Percentiles rank a stretch among this genome's conserved stretches.
Conservation (phyloP, 257 asterid genomes). For the Marsdenia floribunda region DNA sequence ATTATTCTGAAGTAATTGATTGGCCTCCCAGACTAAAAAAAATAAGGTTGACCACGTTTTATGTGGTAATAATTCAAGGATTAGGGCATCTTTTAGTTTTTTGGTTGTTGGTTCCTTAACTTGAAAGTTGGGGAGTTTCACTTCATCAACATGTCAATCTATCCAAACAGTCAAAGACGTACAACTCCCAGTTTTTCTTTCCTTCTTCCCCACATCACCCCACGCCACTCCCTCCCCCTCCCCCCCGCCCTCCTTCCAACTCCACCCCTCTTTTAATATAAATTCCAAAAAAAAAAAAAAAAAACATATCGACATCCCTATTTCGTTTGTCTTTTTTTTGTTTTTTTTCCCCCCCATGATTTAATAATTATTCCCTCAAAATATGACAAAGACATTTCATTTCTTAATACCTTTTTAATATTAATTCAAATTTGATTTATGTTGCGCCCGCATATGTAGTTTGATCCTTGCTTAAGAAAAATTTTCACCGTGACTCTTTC, state of each 20-base stretch:
- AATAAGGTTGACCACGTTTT: slow-evolving; percentile 36
- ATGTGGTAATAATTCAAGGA: slow-evolving; percentile 21
- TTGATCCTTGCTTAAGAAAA: too few species aligned
- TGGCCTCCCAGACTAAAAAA: slow-evolving; percentile 8
- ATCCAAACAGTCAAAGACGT: slow-evolving; percentile 29
- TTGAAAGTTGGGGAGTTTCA: slow-evolving; percentile 38
- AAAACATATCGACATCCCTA: neutral
- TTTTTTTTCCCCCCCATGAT: neutral
- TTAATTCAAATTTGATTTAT: neutral
- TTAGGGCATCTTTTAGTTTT: slow-evolving; percentile 15
- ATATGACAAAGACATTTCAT: neutral
- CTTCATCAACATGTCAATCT: slow-evolving; percentile 24
- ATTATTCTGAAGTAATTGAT: slow-evolving; percentile 18
- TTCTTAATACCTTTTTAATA: too few species aligned
- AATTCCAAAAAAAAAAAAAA: neutral
- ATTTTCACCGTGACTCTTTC: too few species aligned
- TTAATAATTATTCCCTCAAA: neutral
- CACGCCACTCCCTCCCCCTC: too few species aligned
- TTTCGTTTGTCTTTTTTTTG: slow-evolving; percentile 5
- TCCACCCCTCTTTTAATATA: neutral
- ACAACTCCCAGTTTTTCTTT: slow-evolving; percentile 1
- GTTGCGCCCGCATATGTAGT: too few species aligned
- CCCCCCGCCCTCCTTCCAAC: too few species aligned
- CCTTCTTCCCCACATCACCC: neutral
- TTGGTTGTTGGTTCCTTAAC: slow-evolving; percentile 36